A percentile compares a stretch with the other conserved stretches of the same genome.
Evolutionary conservation across 371 early-diverging fungal genomes (phyloP).

Genomic region (Actinomortierella ambigua): DNA sequence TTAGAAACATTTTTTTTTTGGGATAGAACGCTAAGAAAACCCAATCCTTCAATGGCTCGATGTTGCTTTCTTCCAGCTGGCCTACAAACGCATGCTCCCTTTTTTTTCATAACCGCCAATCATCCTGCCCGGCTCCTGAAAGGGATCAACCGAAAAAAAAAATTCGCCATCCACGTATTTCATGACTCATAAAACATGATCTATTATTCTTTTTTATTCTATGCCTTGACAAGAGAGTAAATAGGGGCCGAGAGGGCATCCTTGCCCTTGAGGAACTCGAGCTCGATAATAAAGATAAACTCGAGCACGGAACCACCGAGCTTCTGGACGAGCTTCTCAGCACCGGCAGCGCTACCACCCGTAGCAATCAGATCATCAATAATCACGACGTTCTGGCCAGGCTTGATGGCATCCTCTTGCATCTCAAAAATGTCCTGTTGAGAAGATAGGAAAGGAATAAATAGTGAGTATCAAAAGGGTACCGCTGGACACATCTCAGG

Average conservation of each 20-base stretch:
- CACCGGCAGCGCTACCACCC: constrained; percentile 60
- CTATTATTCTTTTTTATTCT: no score
- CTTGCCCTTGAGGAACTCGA: constrained; percentile 83
- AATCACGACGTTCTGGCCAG: constrained; percentile 86
- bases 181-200: no score
- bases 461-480: background rate
- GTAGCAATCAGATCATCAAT: constrained; percentile 98
- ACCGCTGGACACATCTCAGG: background rate
- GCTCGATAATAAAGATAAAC: constrained; percentile 92
- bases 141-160: no score
- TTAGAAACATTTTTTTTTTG: no score
- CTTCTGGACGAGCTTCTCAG: constrained; percentile 76
- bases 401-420: constrained; percentile 79
- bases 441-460: background rate
- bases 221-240: constrained; percentile 86
- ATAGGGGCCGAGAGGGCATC: constrained; percentile 80
- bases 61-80: no score
- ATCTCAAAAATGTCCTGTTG: constrained; percentile 90
- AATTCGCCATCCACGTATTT: no score
- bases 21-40: no score
- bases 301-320: constrained; percentile 79
- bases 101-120: no score
- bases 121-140: no score
- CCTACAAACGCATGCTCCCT: no score
- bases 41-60: no score